phyloP scores from a whole-genome alignment of 2,329 filamentous ascomycete genomes.

The Talaromyces albobiverticillius region DNA sequence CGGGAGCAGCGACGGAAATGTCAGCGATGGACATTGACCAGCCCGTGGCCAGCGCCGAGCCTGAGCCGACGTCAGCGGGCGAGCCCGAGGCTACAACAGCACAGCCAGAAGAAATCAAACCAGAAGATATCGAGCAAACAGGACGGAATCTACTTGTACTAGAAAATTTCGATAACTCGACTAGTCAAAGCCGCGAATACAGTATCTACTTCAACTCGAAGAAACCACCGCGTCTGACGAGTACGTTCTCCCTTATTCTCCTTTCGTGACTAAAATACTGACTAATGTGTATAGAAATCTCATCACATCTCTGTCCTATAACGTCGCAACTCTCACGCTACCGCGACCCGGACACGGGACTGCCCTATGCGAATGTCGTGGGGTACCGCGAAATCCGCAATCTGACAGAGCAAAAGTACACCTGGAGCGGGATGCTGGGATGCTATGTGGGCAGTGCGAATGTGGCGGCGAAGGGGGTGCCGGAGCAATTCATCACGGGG shows the following conservation, averaged over 20 bases:
- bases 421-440: conserved; percentile 77
- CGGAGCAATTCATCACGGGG: conserved; percentile 63
- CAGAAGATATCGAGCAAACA: conserved; percentile 47
- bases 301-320: conserved; percentile 68
- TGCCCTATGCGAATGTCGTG: conserved; percentile 74
- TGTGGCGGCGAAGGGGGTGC: conserved; percentile 70
- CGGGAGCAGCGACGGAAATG: conserved; percentile 3
- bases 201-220: conserved; percentile 57
- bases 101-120: too few species aligned
- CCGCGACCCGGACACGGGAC: conserved; percentile 76
- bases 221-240: conserved; percentile 46
- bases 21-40: conserved; percentile 17
- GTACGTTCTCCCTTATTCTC: conserved; percentile 32
- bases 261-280: conserved; percentile 13
- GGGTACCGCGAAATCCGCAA: conserved; percentile 78
- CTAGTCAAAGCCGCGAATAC: conserved; percentile 53
- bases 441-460: conserved; percentile 71
- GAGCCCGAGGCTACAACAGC: conserved; percentile 21
- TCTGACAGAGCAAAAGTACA: conserved; percentile 69
- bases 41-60: conserved; percentile 11
- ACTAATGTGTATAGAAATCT: conserved; percentile 35
- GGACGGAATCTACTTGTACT: conserved; percentile 60
- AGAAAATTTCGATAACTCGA: conserved; percentile 55
- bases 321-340: conserved; percentile 79
- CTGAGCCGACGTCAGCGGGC: conserved; percentile 2